Evolutionary conservation across 148 eudicot genomes (phyloP), one percentile per base, ranked within the genome.

Genomic region (Limonium bicolor): DNA sequence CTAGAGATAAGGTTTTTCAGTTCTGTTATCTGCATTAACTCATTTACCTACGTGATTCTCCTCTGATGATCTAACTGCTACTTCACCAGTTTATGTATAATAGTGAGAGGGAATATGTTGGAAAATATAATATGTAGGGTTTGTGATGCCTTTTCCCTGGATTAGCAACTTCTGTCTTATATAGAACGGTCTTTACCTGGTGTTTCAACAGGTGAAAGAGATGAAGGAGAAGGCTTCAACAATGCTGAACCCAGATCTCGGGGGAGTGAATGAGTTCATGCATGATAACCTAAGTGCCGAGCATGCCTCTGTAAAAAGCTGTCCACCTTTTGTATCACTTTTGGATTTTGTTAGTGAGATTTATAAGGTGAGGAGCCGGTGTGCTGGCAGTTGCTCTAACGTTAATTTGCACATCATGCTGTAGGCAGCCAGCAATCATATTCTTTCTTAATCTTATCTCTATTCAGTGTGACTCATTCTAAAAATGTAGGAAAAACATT

Each of bases 321-420:
- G 43, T 53, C 85, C 70, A 33, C 74, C 93, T 36, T 90, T 84
- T 68, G 76, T 90, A 24, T 90, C 93, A 39, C 74, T 90, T 36
- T 66, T 90, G 61, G 95, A 80, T 75, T 80, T 90, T 71, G 85
- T 84, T 50, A 78, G 97, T 71, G 93, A 80, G 57, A 78, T 90
- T 57, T 90, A 90, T 76, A 77, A 90, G 97, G 97, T 84, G 39
- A 39, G 68, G 28, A 33, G 31, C 29, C 26, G 16, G 7, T 39
- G n/a, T n/a, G n/a, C n/a, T n/a, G n/a, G n/a, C n/a, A n/a, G n/a
- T n/a, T n/a, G 41, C 24, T 27, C 27, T 32, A 26, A 16, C 26
- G n/a, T n/a, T n/a, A 15, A 11, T 38, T 7, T 43, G 16, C 29
- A 23, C 16, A 4, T 43, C 15, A 23, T 4, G 13, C 29, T 22